These are phyloP conservation scores for Helicostylum pulchrum DNA, from an alignment of 192 early-diverging fungal genomes.

Conservation along the genomic window DNA sequence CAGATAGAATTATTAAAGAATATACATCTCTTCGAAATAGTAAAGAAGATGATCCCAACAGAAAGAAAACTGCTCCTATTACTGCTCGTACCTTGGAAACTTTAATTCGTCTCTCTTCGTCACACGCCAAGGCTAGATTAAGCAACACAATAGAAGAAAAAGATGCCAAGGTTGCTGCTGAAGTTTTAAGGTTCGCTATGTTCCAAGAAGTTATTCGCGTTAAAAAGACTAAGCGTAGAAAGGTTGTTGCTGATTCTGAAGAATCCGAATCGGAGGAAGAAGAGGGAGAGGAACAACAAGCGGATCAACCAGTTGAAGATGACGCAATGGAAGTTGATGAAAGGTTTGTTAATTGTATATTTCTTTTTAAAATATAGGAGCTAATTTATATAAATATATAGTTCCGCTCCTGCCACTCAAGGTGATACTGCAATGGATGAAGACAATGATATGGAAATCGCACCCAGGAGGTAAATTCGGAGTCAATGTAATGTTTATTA, in stretches of 20 bases:
- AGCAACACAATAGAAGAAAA: conserved; percentile 74
- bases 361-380: not conserved
- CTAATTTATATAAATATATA: not conserved
- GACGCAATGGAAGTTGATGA: conserved; percentile 20
- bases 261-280: conserved; percentile 47
- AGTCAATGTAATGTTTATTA: not conserved
- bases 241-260: conserved; percentile 39
- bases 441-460: conserved; percentile 25
- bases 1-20: conserved; percentile 74
- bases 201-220: conserved; percentile 80
- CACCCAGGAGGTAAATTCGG: conserved; percentile 18
- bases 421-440: conserved; percentile 21
- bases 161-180: conserved; percentile 82
- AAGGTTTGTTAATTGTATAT: not conserved
- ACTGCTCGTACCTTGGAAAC: conserved; percentile 99
- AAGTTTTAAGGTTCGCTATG: conserved; percentile 84
- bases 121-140: conserved; percentile 92
- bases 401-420: not conserved
- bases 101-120: conserved; percentile 92
- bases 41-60: conserved; percentile 58
- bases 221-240: conserved; percentile 47
- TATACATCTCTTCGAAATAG: conserved; percentile 85
- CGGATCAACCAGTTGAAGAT: conserved; percentile 11
- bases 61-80: conserved; percentile 88
- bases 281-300: conserved; percentile 23